Evolutionary conservation across 169 alveolate species (phyloP).

Genomic region (Plasmodium sp.): DNA sequence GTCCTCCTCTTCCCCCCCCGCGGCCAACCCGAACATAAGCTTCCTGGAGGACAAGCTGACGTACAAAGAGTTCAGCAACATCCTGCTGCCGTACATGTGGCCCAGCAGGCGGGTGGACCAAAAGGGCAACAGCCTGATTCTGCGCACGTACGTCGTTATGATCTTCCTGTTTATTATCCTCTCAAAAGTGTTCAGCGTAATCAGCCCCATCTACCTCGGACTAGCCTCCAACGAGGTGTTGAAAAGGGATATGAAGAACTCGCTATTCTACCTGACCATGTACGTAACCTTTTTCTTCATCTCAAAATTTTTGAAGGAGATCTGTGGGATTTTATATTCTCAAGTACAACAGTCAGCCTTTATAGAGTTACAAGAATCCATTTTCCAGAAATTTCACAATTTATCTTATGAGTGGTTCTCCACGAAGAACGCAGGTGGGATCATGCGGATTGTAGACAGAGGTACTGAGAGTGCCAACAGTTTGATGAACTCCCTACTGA

Average conservation of each 20-base stretch:
- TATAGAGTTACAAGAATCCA: conserved; percentile 49
- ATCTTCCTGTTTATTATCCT: conserved; percentile 52
- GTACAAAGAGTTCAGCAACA: conserved; percentile 25
- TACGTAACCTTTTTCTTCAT: conserved; percentile 29
- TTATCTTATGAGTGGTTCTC: conserved; percentile 73
- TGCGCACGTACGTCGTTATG: conserved; percentile 34
- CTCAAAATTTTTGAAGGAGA: conserved; percentile 52
- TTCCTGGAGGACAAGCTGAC: conserved; percentile 38
- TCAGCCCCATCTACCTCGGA: conserved; percentile 73
- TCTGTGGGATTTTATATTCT: conserved; percentile 51
- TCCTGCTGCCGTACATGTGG: conserved; percentile 44
- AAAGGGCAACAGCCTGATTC: conserved; percentile 59
- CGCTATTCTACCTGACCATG: conserved; percentile 11
- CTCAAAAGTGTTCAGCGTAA: conserved; percentile 73
- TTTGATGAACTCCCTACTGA: conserved; percentile 43
- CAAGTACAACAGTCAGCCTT: conserved; percentile 70
- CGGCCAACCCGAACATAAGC: background rate
- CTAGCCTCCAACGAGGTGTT: conserved; percentile 68
- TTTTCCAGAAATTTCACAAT: conserved; percentile 49
- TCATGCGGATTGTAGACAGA: conserved; percentile 66
- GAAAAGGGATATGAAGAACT: conserved; percentile 2
- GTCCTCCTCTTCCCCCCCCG: background rate
- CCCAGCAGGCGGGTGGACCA: conserved; percentile 66
- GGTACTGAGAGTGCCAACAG: conserved; percentile 67
- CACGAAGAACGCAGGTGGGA: conserved; percentile 57